Evolutionary conservation across 495 filamentous ascomycete genomes (phyloP).

Genomic region (Paragyromitra xinjiangensis): DNA sequence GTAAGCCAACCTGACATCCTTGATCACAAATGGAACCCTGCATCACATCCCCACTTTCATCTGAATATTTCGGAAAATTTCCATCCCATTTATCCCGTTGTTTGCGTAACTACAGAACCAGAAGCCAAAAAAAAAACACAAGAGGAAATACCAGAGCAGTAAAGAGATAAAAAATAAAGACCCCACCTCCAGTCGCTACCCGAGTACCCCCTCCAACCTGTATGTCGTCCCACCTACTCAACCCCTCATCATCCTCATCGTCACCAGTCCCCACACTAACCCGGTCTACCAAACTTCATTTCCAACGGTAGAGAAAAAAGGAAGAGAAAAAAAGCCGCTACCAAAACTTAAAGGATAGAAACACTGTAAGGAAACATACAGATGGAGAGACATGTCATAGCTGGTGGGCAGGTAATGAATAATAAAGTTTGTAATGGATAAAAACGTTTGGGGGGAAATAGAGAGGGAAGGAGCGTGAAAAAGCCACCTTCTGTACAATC

Average conservation of each 20-base stretch:
- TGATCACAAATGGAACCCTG: background rate
- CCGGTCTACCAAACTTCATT: conserved; percentile 23
- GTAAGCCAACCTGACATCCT: background rate
- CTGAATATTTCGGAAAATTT: background rate
- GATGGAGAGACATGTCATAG: conserved; percentile 39
- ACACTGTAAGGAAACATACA: conserved; percentile 20
- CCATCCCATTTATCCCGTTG: conserved; percentile 35
- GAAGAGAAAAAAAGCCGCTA: conserved; percentile 4
- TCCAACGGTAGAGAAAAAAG: conserved; percentile 28
- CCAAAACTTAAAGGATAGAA: conserved; percentile 41
- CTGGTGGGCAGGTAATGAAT: conserved; percentile 28
- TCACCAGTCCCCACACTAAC: conserved; percentile 5
- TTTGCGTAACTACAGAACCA: conserved; percentile 27
- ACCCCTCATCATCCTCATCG: conserved; percentile 1
- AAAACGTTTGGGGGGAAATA: background rate
- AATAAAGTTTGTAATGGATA: conserved; percentile 24
- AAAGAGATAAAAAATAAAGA: conserved; percentile 10
- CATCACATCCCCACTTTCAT: background rate
- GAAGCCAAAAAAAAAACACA: background rate
- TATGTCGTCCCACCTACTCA: background rate
- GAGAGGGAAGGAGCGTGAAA: background rate
- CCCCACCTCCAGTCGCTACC: background rate
- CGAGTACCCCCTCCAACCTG: background rate
- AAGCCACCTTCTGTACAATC: conserved; percentile 13
- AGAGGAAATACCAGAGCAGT: conserved; percentile 23